Conservation (phyloP, 192 early-diverging fungal genomes). For the Cladochytrium replicatum region DNA sequence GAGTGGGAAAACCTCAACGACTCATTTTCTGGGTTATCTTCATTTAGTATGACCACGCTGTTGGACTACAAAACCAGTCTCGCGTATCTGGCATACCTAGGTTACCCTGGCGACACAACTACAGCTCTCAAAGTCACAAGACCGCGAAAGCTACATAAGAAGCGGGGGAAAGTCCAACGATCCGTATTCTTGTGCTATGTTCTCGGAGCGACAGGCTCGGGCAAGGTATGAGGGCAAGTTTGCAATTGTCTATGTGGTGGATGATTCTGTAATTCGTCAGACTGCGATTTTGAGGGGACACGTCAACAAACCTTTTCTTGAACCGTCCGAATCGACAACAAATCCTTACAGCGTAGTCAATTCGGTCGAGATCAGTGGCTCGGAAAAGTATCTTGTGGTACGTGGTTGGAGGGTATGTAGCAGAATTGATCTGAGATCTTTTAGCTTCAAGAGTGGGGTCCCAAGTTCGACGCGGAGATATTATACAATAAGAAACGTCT, state of each 20-base stretch:
- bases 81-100: constrained; percentile 92
- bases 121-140: constrained; percentile 73
- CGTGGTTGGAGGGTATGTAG: constrained; percentile 11
- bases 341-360: constrained; percentile 79
- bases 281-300: constrained; percentile 77
- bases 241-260: no score
- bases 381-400: constrained; percentile 90
- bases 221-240: no score
- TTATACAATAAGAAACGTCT: constrained; percentile 79
- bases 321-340: constrained; percentile 64
- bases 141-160: constrained; percentile 59
- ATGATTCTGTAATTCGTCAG: no score
- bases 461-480: constrained; percentile 76
- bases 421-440: not conserved
- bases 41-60: constrained; percentile 89
- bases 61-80: constrained; percentile 82
- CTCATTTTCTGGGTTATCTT: no score
- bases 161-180: constrained; percentile 73
- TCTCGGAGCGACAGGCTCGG: constrained; percentile 83
- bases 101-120: constrained; percentile 83
- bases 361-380: constrained; percentile 88
- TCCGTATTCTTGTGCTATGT: constrained; percentile 91
- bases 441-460: constrained; percentile 90
- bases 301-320: constrained; percentile 71
- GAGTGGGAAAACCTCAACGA: no score